Evolutionary conservation across 176 grass and related monocot species (phyloP), one percentile per base, ranked within the genome.

Genomic region (Leersia perrieri): DNA sequence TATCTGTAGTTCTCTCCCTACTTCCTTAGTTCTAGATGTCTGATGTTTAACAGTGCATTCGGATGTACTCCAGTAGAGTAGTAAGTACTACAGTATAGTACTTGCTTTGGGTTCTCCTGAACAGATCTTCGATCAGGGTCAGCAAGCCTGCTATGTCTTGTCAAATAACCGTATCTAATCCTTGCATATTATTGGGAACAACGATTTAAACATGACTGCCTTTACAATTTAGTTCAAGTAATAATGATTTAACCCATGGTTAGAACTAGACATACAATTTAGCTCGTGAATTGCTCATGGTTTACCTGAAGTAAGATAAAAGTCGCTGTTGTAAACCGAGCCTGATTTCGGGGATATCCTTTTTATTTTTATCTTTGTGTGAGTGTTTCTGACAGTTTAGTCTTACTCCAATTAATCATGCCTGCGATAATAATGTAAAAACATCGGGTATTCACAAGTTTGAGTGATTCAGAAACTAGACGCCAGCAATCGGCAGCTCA

Each of bases 401-500:
- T 3, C 35, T 38, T 38, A 22, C 27, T 66, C 63, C 8, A 10
- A 33, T 26, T 16, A 18, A 11, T 5, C 38, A 28, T 70, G 39
- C 23, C 14, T 62, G 0, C n/a, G n/a, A n/a, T 53, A n/a, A 58
- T 63, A 25, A 41, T 18, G 27, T 13, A 40, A 42, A 25, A 63
- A 66, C 4, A 38, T 29, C 49, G 20, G 36, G 78, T 41, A 41
- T 80, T 39, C 78, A 40, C 47, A n/a, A 31, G 66, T 14, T 14
- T 29, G 1, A 41, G 42, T 30, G 27, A 41, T 16, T 76, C 30
- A 55, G 42, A 5, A 57, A 32, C 31, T 30, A 55, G 33, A 47
- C 31, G 58, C 66, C 75, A 79, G 25, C 16, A 64, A 79, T 13
- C 51, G 60, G 68, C 75, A 71, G 16, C 58, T 73, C 68, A 36